Base-by-base conservation (phyloP, 164 flowering plant genomes). In the Kingdonia uniflora region DNA sequence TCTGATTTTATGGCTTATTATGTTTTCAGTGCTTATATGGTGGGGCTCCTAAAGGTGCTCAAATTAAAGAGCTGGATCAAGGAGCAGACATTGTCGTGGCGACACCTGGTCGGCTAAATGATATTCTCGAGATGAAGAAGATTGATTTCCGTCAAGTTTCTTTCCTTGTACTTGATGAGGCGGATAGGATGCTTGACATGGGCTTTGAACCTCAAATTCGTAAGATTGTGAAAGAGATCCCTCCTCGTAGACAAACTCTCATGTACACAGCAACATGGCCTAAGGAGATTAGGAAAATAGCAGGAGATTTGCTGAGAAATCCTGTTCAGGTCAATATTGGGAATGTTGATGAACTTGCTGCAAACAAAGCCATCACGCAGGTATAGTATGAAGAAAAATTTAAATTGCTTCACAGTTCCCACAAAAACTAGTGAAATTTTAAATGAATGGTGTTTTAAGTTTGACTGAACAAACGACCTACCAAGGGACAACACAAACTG, bases 181-280 rank as follows among this genome's bases (percentile, higher is more conserved):
- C 95, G 20, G 96, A 90, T 72, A 79, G 96, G 33, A 90, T 90
- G 97, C 87, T 90, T 52, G 95, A 87, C 55, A 90, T 90, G 97
- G 97, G 97, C 33, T 90, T 90, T 76, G 97, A 90, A 68, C 96
- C 97, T 62, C 96, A 90, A 65, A 90, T 90, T 14, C 88, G 89
- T 22, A 90, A 80, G 63, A 90, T 90, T 65, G 95, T 90, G 59
- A 83, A 85, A 61, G 96, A 83, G 71, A 81, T 90, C 19, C 97
- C 97, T 24, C 81, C 85, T 25, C 84, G 72, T 45, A 66, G 96
- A 61, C 97, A 90, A 63, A 90, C 97, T 21, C 85, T 90, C 19
- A 90, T 90, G 97, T 90, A 78, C 66, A 90, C 97, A 5, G 97
- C 97, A 26, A 90, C 96, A 16, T 90, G 97, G 96, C 97, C 96